Evolutionary conservation across 2,329 filamentous ascomycete species (phyloP).

Genomic region (Penicillium glabrum): DNA sequence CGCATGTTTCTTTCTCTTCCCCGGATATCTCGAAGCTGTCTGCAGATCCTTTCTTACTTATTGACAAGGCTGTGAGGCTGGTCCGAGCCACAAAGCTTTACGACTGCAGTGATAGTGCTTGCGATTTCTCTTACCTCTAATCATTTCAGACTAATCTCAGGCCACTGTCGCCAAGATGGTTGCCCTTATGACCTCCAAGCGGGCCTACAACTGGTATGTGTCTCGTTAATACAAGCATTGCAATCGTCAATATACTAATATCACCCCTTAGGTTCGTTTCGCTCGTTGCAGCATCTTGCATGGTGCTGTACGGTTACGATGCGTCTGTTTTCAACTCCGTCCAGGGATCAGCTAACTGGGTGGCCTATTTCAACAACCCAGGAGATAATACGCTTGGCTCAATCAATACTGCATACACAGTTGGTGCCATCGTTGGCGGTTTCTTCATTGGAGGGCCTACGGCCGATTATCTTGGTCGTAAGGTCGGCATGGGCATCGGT

Average conservation of each 20-base stretch:
- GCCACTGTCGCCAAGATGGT: constrained; percentile 18
- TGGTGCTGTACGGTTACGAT: constrained; percentile 75
- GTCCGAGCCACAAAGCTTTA: not conserved
- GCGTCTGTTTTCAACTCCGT: constrained; percentile 72
- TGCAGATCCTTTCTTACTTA: not conserved
- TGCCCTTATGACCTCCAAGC: constrained; percentile 24
- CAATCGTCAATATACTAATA: not conserved
- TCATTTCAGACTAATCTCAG: not conserved
- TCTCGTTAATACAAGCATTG: not conserved
- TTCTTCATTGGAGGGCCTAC: constrained; percentile 68
- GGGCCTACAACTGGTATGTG: constrained; percentile 34
- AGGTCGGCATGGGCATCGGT: constrained; percentile 64
- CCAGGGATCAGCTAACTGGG: constrained; percentile 67
- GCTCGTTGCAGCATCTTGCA: constrained; percentile 69
- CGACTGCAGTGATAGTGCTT: not conserved
- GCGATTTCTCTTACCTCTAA: not conserved
- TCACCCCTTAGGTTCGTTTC: constrained; percentile 58
- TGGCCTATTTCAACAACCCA: constrained; percentile 58
- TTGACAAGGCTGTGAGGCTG: not conserved
- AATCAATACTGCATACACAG: constrained; percentile 69
- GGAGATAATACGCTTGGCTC: constrained; percentile 50
- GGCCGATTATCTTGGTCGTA: constrained; percentile 63
- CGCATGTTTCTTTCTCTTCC: constrained; percentile 4
- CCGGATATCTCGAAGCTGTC: constrained; percentile 1
- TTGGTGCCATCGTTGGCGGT: constrained; percentile 68